phyloP scores from a whole-genome alignment of 75 land plant genomes.

The Chamaecyparis obtusa region DNA sequence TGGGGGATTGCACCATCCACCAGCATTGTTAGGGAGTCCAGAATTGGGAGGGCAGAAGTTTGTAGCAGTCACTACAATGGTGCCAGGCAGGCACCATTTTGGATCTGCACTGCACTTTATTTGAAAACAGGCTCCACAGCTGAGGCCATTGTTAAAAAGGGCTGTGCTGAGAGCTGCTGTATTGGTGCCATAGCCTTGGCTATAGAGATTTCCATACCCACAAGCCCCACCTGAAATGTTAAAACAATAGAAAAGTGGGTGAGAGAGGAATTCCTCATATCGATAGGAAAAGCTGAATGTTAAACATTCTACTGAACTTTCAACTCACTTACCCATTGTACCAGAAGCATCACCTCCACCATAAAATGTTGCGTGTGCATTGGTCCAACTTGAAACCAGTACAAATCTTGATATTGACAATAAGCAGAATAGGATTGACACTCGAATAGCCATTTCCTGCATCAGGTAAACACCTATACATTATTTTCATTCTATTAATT shows the following conservation, averaged over 20 bases:
- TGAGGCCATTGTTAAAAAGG: slow-evolving; percentile 23
- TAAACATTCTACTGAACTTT: background rate
- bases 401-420: background rate
- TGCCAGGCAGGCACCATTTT: slow-evolving; percentile 21
- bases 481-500: background rate
- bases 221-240: slow-evolving; percentile 26
- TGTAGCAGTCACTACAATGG: slow-evolving; percentile 30
- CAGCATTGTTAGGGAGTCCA: slow-evolving; percentile 11
- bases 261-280: background rate
- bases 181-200: slow-evolving; percentile 25
- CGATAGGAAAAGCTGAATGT: background rate
- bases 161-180: slow-evolving; percentile 37
- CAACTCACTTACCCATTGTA: background rate
- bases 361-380: slow-evolving; percentile 10
- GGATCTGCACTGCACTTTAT: slow-evolving; percentile 19
- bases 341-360: slow-evolving; percentile 10
- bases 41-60: slow-evolving; percentile 29
- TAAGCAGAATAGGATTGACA: background rate
- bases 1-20: slow-evolving; percentile 23
- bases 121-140: slow-evolving; percentile 33
- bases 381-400: background rate
- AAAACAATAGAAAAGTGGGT: background rate
- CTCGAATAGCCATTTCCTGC: slow-evolving; percentile 7
- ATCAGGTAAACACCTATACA: background rate
- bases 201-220: slow-evolving; percentile 30